Evolutionary conservation across 2,329 filamentous ascomycete genomes (phyloP).

Genomic region (Ceratocystis diversiconidia): DNA sequence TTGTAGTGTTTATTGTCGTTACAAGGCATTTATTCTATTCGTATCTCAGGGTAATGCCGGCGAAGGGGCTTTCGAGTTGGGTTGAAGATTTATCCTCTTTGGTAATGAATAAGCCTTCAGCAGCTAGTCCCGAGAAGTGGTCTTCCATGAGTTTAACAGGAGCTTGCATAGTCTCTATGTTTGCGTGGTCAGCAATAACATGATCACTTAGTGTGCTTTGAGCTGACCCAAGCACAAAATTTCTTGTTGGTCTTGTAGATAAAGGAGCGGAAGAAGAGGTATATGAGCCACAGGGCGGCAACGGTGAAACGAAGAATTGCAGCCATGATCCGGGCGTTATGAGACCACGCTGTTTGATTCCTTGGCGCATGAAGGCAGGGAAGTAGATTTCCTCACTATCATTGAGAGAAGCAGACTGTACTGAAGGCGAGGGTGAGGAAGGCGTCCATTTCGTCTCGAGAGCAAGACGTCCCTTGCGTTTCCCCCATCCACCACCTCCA

Average conservation of each 20-base stretch:
- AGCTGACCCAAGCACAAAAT: conserved; percentile 26
- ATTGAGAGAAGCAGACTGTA: conserved; percentile 19
- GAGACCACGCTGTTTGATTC: conserved; percentile 30
- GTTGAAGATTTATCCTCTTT: conserved; percentile 12
- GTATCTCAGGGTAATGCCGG: conserved; percentile 1
- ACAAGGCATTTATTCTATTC: too few species aligned
- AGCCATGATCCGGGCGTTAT: conserved; percentile 50
- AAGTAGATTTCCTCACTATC: conserved; percentile 26
- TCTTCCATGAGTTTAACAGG: conserved; percentile 18
- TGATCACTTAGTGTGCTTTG: conserved; percentile 2
- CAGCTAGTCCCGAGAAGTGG: conserved; percentile 50
- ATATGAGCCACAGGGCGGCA: conserved; percentile 18
- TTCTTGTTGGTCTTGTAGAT: conserved; percentile 19
- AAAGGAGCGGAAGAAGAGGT: not conserved
- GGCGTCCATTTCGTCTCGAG: conserved; percentile 44
- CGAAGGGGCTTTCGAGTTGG: conserved; percentile 18
- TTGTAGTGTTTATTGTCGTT: not conserved
- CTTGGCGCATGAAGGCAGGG: conserved; percentile 12
- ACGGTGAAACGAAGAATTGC: conserved; percentile 45
- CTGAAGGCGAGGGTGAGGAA: conserved; percentile 16
- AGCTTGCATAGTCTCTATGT: not conserved
- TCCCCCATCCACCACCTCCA: conserved; percentile 73
- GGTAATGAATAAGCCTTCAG: conserved; percentile 43
- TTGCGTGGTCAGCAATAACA: not conserved
- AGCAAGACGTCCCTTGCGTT: conserved; percentile 63